Evolutionary conservation across 2,329 filamentous ascomycete genomes (phyloP).

Genomic region (Volutella citrinella): DNA sequence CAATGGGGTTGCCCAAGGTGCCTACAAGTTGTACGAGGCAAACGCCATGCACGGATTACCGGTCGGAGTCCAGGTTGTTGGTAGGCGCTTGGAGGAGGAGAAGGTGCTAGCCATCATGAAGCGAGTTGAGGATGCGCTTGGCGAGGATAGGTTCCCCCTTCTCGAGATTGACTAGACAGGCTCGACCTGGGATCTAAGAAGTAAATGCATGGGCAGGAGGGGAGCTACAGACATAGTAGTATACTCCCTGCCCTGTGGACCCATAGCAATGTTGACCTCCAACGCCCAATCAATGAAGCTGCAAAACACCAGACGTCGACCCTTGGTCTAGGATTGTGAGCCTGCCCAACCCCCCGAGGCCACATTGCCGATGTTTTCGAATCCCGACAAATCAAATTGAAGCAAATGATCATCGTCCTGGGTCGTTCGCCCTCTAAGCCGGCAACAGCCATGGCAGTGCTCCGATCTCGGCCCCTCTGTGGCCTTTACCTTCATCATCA

Average conservation of each 20-base stretch:
- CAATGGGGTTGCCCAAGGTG: conserved; percentile 77
- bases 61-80: conserved; percentile 81
- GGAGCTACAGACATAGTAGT: too few relatives aligned
- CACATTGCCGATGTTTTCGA: conserved; percentile 2
- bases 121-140: conserved; percentile 71
- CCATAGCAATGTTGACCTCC: too few relatives aligned
- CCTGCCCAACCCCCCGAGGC: too few relatives aligned
- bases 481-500: conserved; percentile 12
- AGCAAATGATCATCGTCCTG: conserved; percentile 11
- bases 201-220: too few relatives aligned
- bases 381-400: conserved; percentile 9
- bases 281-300: too few relatives aligned
- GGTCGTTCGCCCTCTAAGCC: conserved; percentile 4
- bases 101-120: conserved; percentile 82
- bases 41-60: conserved; percentile 82
- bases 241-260: too few relatives aligned
- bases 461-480: conserved; percentile 22
- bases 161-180: conserved; percentile 47
- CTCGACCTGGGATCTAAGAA: too few relatives aligned
- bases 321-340: too few relatives aligned
- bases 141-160: conserved; percentile 49
- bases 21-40: conserved; percentile 83
- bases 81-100: conserved; percentile 77
- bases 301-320: too few relatives aligned
- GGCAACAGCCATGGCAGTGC: conserved; percentile 1